Evolutionary conservation across 1,284 basidiomycete species (phyloP), one percentile per base, ranked within the genome.

Genomic region (Abortiporus biennis): DNA sequence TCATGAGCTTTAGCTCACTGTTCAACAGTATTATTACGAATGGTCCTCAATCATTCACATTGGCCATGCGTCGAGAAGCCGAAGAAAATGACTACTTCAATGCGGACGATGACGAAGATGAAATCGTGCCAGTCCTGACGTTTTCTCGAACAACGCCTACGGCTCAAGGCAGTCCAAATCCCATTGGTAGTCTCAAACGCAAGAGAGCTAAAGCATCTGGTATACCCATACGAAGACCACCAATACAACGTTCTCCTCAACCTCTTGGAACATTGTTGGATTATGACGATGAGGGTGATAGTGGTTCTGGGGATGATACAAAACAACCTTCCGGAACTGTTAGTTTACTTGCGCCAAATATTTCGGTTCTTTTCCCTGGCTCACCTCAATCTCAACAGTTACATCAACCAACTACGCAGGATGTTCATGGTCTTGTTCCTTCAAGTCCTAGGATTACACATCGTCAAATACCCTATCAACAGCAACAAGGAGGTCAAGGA

Each of bases 61-160:
- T n/a, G n/a, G n/a, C n/a, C n/a, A n/a, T n/a, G n/a, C n/a, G n/a
- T n/a, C n/a, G n/a, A 53, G 80, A 87, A 49, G 71, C 69, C 3
- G 84, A 83, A 53, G 88, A 92, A 53, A 92, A 97, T 56, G 81
- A 89, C 48, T 98, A 95, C 69, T 96, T 96, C 72, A 90, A 92
- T 52, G 74, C 67, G 13, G 84, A 85, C 42, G 87, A 89, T 25
- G 78, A 82, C 32, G 75, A 81, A 19, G 64, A 71, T 4, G 63
- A 57, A 39, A 55, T 56, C 36, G 54, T 57, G 25, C 64, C 59
- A 3, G 58, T 57, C 34, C 56, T 69, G 44, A 62, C 58, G 43
- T 58, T 65, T 41, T 12, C 49, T 49, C 43, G 9, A 9, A 9
- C 27, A 62, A 61, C 44, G 25, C 38, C 21, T 4, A 46, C 57